These are phyloP conservation scores for Jatropha multifida DNA, from an alignment of 441 rosid genomes.

Conservation along the genomic window DNA sequence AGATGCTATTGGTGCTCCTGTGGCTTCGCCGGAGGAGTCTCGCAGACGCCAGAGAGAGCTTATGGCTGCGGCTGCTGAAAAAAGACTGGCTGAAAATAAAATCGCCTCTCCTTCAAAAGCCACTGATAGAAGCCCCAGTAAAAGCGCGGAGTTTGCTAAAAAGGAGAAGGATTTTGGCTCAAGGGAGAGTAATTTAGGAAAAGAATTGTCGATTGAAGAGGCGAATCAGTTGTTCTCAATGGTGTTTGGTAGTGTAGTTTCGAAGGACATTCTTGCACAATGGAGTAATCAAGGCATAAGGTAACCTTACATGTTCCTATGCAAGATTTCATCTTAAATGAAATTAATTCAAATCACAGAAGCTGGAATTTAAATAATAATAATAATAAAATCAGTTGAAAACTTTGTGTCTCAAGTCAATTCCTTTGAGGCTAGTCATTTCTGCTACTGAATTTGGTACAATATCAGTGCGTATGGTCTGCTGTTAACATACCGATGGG, in stretches of 20 bases:
- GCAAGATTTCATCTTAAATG: neutral
- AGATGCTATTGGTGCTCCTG: constrained; percentile 48
- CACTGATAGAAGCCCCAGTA: constrained; percentile 16
- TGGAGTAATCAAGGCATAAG: constrained; percentile 98
- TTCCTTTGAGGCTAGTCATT: neutral
- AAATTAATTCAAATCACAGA: too few relatives aligned
- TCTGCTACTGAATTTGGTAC: neutral
- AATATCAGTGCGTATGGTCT: too few relatives aligned
- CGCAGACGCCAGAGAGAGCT: constrained; percentile 76
- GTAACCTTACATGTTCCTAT: constrained; percentile 28
- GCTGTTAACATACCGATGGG: too few relatives aligned
- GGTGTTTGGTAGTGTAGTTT: constrained; percentile 70
- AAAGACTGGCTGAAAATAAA: constrained; percentile 55
- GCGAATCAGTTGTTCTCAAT: constrained; percentile 63
- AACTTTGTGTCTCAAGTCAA: neutral
- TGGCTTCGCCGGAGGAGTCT: constrained; percentile 61
- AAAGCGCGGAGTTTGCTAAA: constrained; percentile 17
- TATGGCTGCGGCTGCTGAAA: constrained; percentile 99
- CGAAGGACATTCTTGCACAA: constrained; percentile 75
- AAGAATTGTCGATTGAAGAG: constrained; percentile 48
- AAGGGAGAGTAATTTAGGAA: constrained; percentile 30
- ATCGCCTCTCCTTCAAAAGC: constrained; percentile 31
- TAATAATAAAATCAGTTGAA: neutral
- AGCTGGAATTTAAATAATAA: too few relatives aligned
- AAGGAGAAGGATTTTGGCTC: constrained; percentile 31